Conservation (phyloP, 352 stramenopile genomes). For the Globisporangium iwayamae region DNA sequence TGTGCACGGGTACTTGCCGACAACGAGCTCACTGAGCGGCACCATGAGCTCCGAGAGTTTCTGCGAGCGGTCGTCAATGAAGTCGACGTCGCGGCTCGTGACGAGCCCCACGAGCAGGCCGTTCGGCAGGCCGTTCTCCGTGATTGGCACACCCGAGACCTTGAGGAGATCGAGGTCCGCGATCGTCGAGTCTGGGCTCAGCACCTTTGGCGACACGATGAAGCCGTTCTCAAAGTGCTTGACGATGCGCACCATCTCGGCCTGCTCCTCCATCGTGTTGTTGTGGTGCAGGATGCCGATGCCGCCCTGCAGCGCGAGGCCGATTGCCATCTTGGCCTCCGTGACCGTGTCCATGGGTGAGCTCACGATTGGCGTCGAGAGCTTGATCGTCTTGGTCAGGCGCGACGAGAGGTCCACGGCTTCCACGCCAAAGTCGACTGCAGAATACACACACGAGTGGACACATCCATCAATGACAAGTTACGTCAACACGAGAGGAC, state of each 20-base stretch:
- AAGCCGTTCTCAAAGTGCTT: conserved; percentile 99
- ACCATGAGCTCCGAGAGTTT: conserved; percentile 75
- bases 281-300: conserved; percentile 99
- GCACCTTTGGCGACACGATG: conserved; percentile 96
- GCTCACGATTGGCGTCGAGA: conserved; percentile 94
- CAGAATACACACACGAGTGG: not conserved
- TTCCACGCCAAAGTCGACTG: conserved; percentile 92
- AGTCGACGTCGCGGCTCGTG: conserved; percentile 97
- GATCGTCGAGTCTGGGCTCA: conserved; percentile 91
- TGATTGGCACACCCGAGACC: conserved; percentile 97
- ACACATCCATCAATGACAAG: not conserved
- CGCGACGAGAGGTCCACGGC: conserved; percentile 91
- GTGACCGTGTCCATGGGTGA: conserved; percentile 99
- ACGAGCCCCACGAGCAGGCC: conserved; percentile 97
- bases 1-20: conserved; percentile 90
- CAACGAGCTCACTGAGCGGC: conserved; percentile 74
- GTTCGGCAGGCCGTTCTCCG: conserved; percentile 92
- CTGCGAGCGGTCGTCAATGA: conserved; percentile 90
- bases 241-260: conserved; percentile 84
- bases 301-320: conserved; percentile 96
- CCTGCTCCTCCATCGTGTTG: conserved; percentile 94
- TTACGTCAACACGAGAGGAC: too few species aligned
- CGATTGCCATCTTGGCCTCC: conserved; percentile 97
- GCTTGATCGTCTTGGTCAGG: conserved; percentile 89
- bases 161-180: conserved; percentile 93